A percentile compares a stretch with the other conserved stretches of the same genome.
Conservation (phyloP, 495 filamentous ascomycete genomes). For the Parathielavia hyrcaniae region DNA sequence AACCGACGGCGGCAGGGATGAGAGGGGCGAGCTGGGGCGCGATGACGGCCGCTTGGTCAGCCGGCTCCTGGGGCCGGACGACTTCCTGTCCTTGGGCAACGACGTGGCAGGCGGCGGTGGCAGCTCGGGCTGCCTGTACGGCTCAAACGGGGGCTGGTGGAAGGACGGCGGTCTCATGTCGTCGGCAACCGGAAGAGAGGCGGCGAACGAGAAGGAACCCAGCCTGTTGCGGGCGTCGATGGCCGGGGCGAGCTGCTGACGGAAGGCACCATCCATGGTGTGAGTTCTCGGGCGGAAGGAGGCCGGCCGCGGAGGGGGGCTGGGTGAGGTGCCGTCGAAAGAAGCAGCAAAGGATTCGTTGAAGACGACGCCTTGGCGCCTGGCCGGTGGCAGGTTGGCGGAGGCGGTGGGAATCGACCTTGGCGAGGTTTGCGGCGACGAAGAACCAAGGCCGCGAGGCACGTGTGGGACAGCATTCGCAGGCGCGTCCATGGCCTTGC, state of each 20-base stretch:
- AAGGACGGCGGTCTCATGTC: conserved; percentile 34
- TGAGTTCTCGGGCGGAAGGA: conserved; percentile 46
- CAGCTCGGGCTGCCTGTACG: conserved; percentile 35
- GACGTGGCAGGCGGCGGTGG: conserved; percentile 27
- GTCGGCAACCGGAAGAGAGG: conserved; percentile 37
- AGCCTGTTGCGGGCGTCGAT: conserved; percentile 45
- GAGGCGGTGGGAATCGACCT: conserved; percentile 35
- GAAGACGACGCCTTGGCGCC: conserved; percentile 50
- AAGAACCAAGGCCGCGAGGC: conserved; percentile 30
- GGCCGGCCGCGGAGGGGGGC: conserved; percentile 32
- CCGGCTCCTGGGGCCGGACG: conserved; percentile 34
- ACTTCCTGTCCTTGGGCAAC: conserved; percentile 40
- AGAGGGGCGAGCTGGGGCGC: conserved; percentile 44
- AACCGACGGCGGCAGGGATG: conserved; percentile 43
- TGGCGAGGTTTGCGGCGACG: conserved; percentile 41
- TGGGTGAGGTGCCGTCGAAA: conserved; percentile 37
- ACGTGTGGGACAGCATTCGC: conserved; percentile 24
- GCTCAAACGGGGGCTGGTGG: conserved; percentile 35
- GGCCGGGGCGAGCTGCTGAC: conserved; percentile 36
- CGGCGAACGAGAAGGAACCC: conserved; percentile 50
- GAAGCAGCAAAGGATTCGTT: conserved; percentile 42
- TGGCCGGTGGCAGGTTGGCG: conserved; percentile 18
- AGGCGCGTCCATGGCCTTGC: conserved; percentile 22
- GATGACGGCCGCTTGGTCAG: conserved; percentile 46
- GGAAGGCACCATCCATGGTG: conserved; percentile 47